Evolutionary conservation across 2,329 filamentous ascomycete genomes (phyloP).

Genomic region (Volutella citrinella): DNA sequence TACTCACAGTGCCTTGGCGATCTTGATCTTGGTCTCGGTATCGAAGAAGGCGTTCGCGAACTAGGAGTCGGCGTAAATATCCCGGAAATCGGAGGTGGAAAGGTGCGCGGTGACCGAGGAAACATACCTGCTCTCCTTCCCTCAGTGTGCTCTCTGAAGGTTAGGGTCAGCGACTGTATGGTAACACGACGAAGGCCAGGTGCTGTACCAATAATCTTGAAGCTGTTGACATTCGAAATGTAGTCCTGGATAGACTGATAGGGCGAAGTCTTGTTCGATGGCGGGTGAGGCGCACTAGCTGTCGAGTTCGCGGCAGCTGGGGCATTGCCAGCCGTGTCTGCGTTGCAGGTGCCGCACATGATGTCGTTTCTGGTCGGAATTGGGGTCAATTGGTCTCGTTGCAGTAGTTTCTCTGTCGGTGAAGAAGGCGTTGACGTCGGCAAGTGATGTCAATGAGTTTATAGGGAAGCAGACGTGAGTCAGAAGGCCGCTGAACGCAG

Average conservation of each 20-base stretch:
- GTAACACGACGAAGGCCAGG: too few relatives aligned
- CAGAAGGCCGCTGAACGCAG: too few relatives aligned
- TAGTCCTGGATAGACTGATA: conserved; percentile 15
- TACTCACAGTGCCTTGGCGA: background rate
- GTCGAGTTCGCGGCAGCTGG: background rate
- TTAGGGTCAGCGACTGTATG: too few relatives aligned
- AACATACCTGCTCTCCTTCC: conserved; percentile 28
- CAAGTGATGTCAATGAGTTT: too few relatives aligned
- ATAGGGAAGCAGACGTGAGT: too few relatives aligned
- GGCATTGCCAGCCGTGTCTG: conserved; percentile 3
- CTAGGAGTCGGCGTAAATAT: too few relatives aligned
- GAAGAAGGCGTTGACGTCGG: too few relatives aligned
- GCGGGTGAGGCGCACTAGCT: background rate
- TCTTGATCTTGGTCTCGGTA: conserved; percentile 13
- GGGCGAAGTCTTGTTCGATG: background rate
- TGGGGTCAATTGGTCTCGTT: too few relatives aligned
- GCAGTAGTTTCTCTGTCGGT: too few relatives aligned
- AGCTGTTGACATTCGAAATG: conserved; percentile 17
- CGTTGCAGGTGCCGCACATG: conserved; percentile 7
- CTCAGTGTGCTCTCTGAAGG: conserved; percentile 21
- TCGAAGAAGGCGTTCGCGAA: conserved; percentile 68
- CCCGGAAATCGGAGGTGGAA: too few relatives aligned
- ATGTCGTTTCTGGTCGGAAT: too few relatives aligned
- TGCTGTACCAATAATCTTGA: conserved; percentile 26
- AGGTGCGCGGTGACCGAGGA: too few relatives aligned